These are phyloP conservation scores for Trametopsis cervina DNA, from an alignment of 768 basidiomycete genomes.

Conservation along the genomic window DNA sequence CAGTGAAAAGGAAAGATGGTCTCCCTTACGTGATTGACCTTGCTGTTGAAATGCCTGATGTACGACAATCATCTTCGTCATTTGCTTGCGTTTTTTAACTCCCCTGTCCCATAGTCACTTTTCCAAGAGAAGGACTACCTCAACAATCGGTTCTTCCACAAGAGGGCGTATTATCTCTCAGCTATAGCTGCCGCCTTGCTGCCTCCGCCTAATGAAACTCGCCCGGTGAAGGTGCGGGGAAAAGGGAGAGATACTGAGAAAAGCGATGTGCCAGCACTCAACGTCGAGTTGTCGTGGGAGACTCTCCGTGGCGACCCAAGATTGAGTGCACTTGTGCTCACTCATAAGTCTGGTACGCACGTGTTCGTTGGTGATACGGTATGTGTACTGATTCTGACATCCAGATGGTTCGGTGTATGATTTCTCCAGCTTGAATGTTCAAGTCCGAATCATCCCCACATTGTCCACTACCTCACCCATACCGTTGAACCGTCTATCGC, in stretches of 20 bases:
- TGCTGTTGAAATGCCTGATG: slow-evolving; percentile 82
- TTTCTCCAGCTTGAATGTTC: slow-evolving; percentile 61
- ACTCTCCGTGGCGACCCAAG: slow-evolving; percentile 57
- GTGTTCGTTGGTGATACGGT: neutral
- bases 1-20: slow-evolving; percentile 65
- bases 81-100: neutral
- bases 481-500: slow-evolving; percentile 60
- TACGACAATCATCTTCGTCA: slow-evolving; percentile 25
- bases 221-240: too few species aligned
- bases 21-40: slow-evolving; percentile 68
- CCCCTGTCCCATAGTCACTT: slow-evolving; percentile 39
- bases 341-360: slow-evolving; percentile 42
- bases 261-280: slow-evolving; percentile 34
- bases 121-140: slow-evolving; percentile 96
- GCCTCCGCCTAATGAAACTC: too few species aligned
- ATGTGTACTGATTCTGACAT: slow-evolving; percentile 1
- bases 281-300: slow-evolving; percentile 56
- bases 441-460: slow-evolving; percentile 70
- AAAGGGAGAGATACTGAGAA: too few species aligned
- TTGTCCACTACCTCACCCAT: slow-evolving; percentile 57
- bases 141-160: slow-evolving; percentile 86
- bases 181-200: slow-evolving; percentile 60
- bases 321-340: slow-evolving; percentile 56
- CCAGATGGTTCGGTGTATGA: slow-evolving; percentile 46
- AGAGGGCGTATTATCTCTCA: slow-evolving; percentile 85